Evolutionary conservation across 495 filamentous ascomycete genomes (phyloP).

Genomic region (Penicillium fimorum): DNA sequence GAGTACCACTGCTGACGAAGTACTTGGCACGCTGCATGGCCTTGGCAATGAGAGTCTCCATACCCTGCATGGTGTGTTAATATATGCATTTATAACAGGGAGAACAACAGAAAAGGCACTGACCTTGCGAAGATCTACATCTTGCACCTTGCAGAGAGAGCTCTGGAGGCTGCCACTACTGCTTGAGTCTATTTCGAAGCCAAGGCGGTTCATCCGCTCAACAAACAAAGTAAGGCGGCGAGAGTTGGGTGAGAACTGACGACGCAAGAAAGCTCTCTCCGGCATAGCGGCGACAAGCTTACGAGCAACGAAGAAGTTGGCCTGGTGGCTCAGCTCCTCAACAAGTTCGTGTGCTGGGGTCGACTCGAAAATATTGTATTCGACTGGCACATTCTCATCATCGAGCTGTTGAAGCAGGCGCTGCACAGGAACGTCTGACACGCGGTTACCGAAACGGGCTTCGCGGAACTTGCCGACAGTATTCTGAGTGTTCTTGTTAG

Average conservation of each 20-base stretch:
- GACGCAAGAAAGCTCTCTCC: slow-evolving; percentile 88
- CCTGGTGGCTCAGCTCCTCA: slow-evolving; percentile 90
- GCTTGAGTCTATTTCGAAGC: slow-evolving; percentile 80
- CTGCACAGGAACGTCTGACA: slow-evolving; percentile 75
- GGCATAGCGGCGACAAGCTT: slow-evolving; percentile 76
- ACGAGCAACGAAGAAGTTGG: slow-evolving; percentile 84
- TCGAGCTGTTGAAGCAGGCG: slow-evolving; percentile 92
- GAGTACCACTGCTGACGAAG: slow-evolving; percentile 72
- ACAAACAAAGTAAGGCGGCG: slow-evolving; percentile 87
- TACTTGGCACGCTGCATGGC: slow-evolving; percentile 96
- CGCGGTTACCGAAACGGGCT: slow-evolving; percentile 73
- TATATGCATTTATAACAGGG: background rate
- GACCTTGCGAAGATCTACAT: slow-evolving; percentile 80
- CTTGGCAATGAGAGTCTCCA: slow-evolving; percentile 94
- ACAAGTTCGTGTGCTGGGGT: slow-evolving; percentile 87
- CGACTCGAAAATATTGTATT: slow-evolving; percentile 92
- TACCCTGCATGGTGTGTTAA: slow-evolving; percentile 54
- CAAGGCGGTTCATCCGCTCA: slow-evolving; percentile 88
- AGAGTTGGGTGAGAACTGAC: slow-evolving; percentile 79
- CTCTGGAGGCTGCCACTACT: slow-evolving; percentile 90
- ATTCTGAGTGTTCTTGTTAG: slow-evolving; percentile 42
- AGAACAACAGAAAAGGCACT: slow-evolving; percentile 1
- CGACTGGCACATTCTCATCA: slow-evolving; percentile 95
- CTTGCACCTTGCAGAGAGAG: slow-evolving; percentile 87
- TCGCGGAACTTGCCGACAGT: slow-evolving; percentile 87